A percentile compares a stretch with the other conserved stretches of the same genome.
Evolutionary conservation across 495 filamentous ascomycete species (phyloP).

Genomic region (Parathielavia hyrcaniae): DNA sequence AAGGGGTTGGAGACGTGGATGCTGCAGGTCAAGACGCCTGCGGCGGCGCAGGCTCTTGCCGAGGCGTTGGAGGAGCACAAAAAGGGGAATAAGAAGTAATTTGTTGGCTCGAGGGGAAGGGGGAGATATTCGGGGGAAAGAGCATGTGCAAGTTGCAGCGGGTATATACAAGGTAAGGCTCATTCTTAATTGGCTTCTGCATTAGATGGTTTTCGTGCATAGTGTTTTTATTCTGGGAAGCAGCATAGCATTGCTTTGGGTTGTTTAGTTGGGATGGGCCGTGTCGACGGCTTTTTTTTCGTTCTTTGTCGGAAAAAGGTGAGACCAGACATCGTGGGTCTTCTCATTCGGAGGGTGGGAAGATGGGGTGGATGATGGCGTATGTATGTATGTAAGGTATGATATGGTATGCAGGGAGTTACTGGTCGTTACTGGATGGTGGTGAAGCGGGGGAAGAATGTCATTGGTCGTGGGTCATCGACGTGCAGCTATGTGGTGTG

Average conservation of each 20-base stretch:
- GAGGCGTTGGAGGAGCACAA: constrained; percentile 46
- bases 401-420: not conserved
- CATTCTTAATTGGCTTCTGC: constrained; percentile 15
- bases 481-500: not conserved
- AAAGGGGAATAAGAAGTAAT: constrained; percentile 38
- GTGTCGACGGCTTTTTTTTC: not conserved
- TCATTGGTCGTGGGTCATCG: constrained; percentile 5
- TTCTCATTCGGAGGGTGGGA: not conserved
- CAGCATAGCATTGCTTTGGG: constrained; percentile 21
- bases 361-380: not conserved
- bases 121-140: not conserved
- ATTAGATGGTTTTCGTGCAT: constrained; percentile 15
- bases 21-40: constrained; percentile 53
- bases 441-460: constrained; percentile 3
- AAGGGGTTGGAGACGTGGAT: constrained; percentile 55
- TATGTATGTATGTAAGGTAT: constrained; percentile 8
- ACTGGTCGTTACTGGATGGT: not conserved
- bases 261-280: not conserved
- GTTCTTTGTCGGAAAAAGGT: constrained; percentile 3
- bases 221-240: constrained; percentile 7
- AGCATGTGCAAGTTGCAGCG: not conserved
- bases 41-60: constrained; percentile 42
- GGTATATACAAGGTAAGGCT: constrained; percentile 23
- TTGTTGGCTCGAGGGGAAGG: not conserved
- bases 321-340: constrained; percentile 4